Percentiles rank a stretch among this genome's conserved stretches.
Evolutionary conservation across 495 filamentous ascomycete genomes (phyloP).

Genomic region (Podospora sp.): DNA sequence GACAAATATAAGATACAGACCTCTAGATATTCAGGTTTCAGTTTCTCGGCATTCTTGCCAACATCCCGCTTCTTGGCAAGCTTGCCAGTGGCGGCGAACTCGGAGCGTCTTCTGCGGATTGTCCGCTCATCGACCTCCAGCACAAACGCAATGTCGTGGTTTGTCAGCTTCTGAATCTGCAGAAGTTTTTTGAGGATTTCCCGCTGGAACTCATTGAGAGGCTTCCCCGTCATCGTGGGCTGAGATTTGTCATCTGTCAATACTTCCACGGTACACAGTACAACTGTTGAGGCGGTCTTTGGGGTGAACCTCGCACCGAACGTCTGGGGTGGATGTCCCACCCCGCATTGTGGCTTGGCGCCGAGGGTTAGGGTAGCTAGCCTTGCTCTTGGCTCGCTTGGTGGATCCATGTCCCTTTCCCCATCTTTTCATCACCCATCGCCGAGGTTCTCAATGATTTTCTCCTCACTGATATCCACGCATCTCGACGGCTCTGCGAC

Average conservation of each 20-base stretch:
- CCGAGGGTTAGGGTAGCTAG: slow-evolving; percentile 9
- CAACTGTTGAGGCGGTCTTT: neutral
- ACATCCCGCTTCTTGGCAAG: slow-evolving; percentile 29
- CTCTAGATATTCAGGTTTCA: slow-evolving; percentile 31
- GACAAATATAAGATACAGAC: slow-evolving; percentile 19
- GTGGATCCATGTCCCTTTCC: neutral
- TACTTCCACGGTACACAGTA: no score
- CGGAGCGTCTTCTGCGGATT: slow-evolving; percentile 29
- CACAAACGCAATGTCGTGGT: slow-evolving; percentile 33
- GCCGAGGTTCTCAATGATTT: neutral
- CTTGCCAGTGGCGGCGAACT: slow-evolving; percentile 28
- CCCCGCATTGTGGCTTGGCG: neutral
- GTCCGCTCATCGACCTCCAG: slow-evolving; percentile 30
- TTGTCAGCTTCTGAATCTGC: slow-evolving; percentile 30
- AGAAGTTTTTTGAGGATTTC: slow-evolving; percentile 27
- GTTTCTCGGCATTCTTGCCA: slow-evolving; percentile 38
- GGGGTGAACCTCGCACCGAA: neutral
- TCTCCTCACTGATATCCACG: neutral
- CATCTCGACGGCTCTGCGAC: neutral
- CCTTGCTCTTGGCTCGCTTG: neutral
- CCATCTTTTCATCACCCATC: neutral
- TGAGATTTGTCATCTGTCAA: neutral
- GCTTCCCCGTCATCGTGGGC: slow-evolving; percentile 31
- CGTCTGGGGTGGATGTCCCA: no score
- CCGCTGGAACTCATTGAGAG: slow-evolving; percentile 27